Base-by-base conservation (phyloP, 306 rosid species). In the Cicer pinnatifidum region DNA sequence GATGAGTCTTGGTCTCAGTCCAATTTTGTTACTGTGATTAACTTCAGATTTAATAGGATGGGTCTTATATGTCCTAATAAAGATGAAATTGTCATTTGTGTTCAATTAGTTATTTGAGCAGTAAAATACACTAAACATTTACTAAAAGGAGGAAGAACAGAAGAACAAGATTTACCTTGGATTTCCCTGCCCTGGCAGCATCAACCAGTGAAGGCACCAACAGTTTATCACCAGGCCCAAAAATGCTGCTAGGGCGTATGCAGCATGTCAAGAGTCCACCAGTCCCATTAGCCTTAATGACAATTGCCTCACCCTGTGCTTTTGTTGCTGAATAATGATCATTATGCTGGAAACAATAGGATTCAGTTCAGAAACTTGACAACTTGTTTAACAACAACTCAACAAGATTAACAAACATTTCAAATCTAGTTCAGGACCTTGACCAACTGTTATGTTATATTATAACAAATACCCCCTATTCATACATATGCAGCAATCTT, bases 281-380 rank as follows among this genome's bases (percentile, higher is more conserved):
- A 67, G 74, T 84, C 67, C 97, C 99, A 64, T 90, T 90, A 17
- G 99, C 81, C 84, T 91, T 91, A 57, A 91, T 81, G 38, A 95
- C 82, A 87, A 90, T 81, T 53, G 78, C 82, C 81, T 95, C 99
- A 9, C 97, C 99, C 83, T 90, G 87, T 1, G 99, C 87, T 86
- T 95, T 95, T 20, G 97, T 95, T 0, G 97, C 96, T 12, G 99
- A 95, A 76, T 95, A 95, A 71, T 86, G 87, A 83, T 95, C 99
- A 60, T 84, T 87, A 74, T 89, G 93, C 99, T 95, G 93, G 79
- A 87, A 87, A 47, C 45, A 76, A 54, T 47, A 43, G 37, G 76
- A 59, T 70, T 43, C 54, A 82, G 11, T 20, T 76, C 39, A 23
- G 39, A 17, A 64, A 64, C 66, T 66, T 9, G 17, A 28, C 66